A percentile compares a stretch with the other conserved stretches of the same genome.
phyloP scores from a whole-genome alignment of 176 grass and related monocot species.

The Zea mays region DNA sequence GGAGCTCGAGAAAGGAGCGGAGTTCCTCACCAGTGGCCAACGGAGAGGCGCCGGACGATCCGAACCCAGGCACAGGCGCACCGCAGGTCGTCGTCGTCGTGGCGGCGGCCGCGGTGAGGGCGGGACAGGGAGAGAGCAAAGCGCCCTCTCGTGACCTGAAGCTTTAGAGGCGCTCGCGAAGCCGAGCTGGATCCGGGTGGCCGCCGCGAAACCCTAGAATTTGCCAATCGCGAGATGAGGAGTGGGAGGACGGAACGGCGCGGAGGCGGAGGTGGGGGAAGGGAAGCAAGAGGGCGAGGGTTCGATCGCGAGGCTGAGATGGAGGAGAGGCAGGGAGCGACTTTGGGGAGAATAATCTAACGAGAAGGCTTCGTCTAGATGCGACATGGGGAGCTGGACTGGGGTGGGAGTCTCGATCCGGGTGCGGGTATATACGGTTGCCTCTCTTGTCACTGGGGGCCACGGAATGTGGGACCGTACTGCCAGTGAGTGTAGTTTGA shows the following conservation, averaged over 20 bases:
- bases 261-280: constrained; percentile 19
- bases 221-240: constrained; percentile 52
- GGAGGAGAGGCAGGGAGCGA: constrained; percentile 32
- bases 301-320: constrained; percentile 57
- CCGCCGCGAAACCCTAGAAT: constrained; percentile 47
- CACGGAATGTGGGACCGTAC: fast-evolving
- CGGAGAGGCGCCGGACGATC: constrained; percentile 17
- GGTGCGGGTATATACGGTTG: constrained; percentile 34
- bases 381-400: constrained; percentile 51
- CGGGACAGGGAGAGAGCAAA: background rate
- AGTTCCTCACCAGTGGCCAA: constrained; percentile 36
- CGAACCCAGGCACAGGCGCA: constrained; percentile 26
- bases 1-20: background rate
- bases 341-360: constrained; percentile 57
- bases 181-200: constrained; percentile 35
- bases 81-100: constrained; percentile 14
- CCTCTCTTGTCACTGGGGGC: background rate
- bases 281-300: constrained; percentile 37
- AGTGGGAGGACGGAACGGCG: constrained; percentile 22
- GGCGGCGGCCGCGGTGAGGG: background rate
- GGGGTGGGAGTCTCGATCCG: constrained; percentile 25
- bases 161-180: constrained; percentile 20
- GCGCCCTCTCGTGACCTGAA: constrained; percentile 33
- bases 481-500: fast-evolving
- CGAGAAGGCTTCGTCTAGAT: constrained; percentile 46